Percentiles rank a stretch among this genome's conserved stretches.
phyloP scores from a whole-genome alignment of 73 alveolate genomes.

The Blepharisma japonicum region DNA sequence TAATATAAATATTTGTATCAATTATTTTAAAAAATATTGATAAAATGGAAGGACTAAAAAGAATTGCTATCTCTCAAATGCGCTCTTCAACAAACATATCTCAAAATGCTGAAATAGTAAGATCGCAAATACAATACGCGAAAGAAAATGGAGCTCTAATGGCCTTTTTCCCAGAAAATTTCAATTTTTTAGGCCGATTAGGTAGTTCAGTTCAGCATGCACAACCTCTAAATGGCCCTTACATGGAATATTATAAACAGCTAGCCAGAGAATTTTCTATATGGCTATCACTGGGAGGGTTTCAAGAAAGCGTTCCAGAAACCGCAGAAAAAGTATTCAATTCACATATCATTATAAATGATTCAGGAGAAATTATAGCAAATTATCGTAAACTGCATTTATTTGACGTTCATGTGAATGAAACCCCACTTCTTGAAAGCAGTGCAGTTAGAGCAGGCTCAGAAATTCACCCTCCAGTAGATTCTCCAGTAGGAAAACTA shows the following conservation, averaged over 20 bases:
- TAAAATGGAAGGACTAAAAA: not conserved
- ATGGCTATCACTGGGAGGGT: slow-evolving; percentile 81
- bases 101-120: slow-evolving; percentile 32
- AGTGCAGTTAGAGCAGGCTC: slow-evolving; percentile 52
- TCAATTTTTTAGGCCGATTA: slow-evolving; percentile 47
- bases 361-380: slow-evolving; percentile 65
- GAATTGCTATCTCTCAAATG: slow-evolving; percentile 57
- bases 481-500: slow-evolving; percentile 72
- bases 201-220: slow-evolving; percentile 57
- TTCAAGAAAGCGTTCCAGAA: slow-evolving; percentile 50
- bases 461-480: slow-evolving; percentile 47
- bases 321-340: slow-evolving; percentile 45
- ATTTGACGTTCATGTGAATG: slow-evolving; percentile 59
- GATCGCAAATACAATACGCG: slow-evolving; percentile 42
- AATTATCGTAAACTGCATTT: slow-evolving; percentile 71
- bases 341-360: slow-evolving; percentile 66
- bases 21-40: no score
- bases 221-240: slow-evolving; percentile 56
- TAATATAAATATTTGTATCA: no score
- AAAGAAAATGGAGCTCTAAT: slow-evolving; percentile 56
- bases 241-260: slow-evolving; percentile 53
- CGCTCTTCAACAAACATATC: slow-evolving; percentile 45
- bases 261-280: slow-evolving; percentile 59
- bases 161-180: slow-evolving; percentile 62
- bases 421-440: slow-evolving; percentile 56